Conservation (phyloP, 1,284 basidiomycete genomes). For the Fomitopsis palustris region DNA sequence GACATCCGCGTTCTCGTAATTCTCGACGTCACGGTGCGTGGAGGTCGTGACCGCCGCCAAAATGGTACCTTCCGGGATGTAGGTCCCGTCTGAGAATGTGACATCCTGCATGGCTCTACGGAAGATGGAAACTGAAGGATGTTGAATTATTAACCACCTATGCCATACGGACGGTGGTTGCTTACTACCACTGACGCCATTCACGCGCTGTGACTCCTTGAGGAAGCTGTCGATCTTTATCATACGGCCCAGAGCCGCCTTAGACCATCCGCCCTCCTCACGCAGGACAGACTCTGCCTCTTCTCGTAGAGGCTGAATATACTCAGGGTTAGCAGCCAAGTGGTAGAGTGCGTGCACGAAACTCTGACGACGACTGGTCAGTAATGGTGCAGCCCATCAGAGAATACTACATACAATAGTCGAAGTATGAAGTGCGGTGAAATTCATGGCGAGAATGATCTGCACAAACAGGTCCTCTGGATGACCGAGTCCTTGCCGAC, state of each 20-base stretch:
- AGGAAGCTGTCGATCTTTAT: slow-evolving; percentile 51
- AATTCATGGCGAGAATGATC: slow-evolving; percentile 27
- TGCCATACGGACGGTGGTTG: not conserved
- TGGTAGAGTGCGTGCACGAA: slow-evolving; percentile 37
- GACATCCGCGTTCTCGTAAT: slow-evolving; percentile 34
- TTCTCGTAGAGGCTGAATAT: slow-evolving; percentile 39
- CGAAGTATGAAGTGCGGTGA: slow-evolving; percentile 32
- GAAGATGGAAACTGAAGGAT: slow-evolving; percentile 8
- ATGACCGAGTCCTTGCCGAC: slow-evolving; percentile 16
- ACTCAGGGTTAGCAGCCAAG: slow-evolving; percentile 38
- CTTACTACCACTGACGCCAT: slow-evolving; percentile 26
- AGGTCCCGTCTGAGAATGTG: slow-evolving; percentile 39
- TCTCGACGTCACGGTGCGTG: slow-evolving; percentile 36
- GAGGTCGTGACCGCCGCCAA: slow-evolving; percentile 36
- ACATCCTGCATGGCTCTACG: slow-evolving; percentile 30
- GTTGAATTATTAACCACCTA: not conserved
- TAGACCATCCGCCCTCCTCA: slow-evolving; percentile 42
- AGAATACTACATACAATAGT: slow-evolving; percentile 18
- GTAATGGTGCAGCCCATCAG: not conserved
- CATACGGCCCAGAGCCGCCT: slow-evolving; percentile 40
- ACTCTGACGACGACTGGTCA: slow-evolving; percentile 20
- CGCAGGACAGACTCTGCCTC: slow-evolving; percentile 37
- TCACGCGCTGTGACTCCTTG: slow-evolving; percentile 41
- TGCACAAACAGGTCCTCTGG: slow-evolving; percentile 15
- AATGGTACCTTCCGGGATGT: slow-evolving; percentile 38